phyloP scores from a whole-genome alignment of 768 basidiomycete species.

The Ramaria sp. region DNA sequence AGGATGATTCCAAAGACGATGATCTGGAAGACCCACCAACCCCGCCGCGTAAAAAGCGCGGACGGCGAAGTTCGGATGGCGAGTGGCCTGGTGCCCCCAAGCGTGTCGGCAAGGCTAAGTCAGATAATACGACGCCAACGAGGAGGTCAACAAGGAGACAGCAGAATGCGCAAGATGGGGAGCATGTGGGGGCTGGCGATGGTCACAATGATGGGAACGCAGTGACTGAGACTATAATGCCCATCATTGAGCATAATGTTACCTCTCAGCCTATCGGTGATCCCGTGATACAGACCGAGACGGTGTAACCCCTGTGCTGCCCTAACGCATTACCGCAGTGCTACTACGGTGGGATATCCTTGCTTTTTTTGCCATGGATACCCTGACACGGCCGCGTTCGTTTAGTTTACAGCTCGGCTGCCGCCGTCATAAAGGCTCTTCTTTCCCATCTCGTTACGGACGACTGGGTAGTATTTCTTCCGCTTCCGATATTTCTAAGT shows the following conservation, averaged over 20 bases:
- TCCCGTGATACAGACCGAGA: background rate
- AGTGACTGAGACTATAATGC: background rate
- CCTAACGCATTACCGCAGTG: too few relatives aligned
- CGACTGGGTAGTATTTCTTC: too few relatives aligned
- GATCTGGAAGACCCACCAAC: conserved; percentile 8
- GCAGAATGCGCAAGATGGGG: background rate
- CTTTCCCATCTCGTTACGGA: too few relatives aligned
- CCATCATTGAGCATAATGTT: conserved; percentile 2
- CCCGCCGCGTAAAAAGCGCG: conserved; percentile 7
- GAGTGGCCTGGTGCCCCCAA: conserved; percentile 5
- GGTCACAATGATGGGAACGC: background rate
- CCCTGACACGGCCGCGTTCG: too few relatives aligned
- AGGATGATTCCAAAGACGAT: background rate
- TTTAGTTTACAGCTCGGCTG: too few relatives aligned
- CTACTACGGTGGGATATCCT: too few relatives aligned
- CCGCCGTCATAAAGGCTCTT: too few relatives aligned
- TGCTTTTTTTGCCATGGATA: too few relatives aligned
- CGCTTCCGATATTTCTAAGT: too few relatives aligned
- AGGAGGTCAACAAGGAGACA: background rate
- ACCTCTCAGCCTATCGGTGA: background rate
- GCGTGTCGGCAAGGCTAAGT: background rate
- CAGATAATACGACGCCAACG: background rate
- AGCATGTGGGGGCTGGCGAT: background rate
- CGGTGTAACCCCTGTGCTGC: too few relatives aligned
- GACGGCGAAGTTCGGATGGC: conserved; percentile 5